A percentile compares a stretch with the other conserved stretches of the same genome.
phyloP scores from a whole-genome alignment of 805 yeast species.

The Kazachstania taianensis region DNA sequence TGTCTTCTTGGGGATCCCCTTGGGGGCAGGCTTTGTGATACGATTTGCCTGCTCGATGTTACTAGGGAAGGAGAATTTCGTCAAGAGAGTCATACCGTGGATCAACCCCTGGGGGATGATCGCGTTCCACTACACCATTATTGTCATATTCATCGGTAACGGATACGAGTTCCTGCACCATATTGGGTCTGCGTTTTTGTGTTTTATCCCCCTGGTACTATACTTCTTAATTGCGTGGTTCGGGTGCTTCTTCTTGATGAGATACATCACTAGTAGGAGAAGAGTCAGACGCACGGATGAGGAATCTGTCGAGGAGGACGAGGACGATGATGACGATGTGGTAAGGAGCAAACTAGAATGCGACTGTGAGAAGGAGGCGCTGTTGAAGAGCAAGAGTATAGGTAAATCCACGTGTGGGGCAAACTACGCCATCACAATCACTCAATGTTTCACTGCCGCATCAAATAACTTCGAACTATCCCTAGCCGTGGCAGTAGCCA shows the following conservation, averaged over 20 bases:
- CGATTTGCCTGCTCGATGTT: constrained; percentile 25
- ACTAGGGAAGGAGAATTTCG: constrained; percentile 29
- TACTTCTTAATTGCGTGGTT: constrained; percentile 43
- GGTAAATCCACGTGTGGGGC: constrained; percentile 31
- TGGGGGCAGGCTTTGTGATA: constrained; percentile 36
- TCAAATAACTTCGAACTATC: constrained; percentile 50
- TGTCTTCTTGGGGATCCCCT: constrained; percentile 45
- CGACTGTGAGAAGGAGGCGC: constrained; percentile 32
- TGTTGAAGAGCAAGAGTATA: constrained; percentile 12
- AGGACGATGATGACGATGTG: constrained; percentile 10
- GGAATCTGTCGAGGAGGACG: neutral
- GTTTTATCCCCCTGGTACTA: constrained; percentile 39
- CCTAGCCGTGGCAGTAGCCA: constrained; percentile 42
- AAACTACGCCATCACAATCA: constrained; percentile 32
- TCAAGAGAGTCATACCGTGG: constrained; percentile 30
- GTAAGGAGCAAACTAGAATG: constrained; percentile 25
- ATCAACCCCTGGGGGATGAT: constrained; percentile 42
- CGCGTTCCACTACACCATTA: constrained; percentile 42
- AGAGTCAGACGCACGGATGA: no score
- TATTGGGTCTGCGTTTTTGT: constrained; percentile 40
- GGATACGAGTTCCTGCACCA: constrained; percentile 40
- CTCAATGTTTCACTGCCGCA: constrained; percentile 49
- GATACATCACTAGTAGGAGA: constrained; percentile 21
- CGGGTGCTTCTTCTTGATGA: constrained; percentile 31
- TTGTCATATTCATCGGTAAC: constrained; percentile 41